These are phyloP conservation scores for Carex kokanica DNA, from an alignment of 176 grass and related monocot genomes.

Conservation along the genomic window DNA sequence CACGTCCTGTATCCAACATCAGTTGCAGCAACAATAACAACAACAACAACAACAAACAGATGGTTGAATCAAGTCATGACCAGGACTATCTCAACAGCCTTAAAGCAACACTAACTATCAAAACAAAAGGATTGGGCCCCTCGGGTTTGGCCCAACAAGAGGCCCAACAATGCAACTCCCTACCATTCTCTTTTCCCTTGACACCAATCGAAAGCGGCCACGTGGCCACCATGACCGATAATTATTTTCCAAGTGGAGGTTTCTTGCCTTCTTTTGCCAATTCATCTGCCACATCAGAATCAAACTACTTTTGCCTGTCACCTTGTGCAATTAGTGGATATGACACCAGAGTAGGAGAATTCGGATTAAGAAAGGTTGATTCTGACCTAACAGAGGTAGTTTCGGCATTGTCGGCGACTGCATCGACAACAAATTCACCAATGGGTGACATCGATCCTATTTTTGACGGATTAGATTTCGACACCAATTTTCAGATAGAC, in stretches of 20 bases:
- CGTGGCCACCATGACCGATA: background rate
- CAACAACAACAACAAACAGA: background rate
- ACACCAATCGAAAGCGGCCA: slow-evolving; percentile 19
- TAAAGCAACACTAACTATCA: slow-evolving; percentile 40
- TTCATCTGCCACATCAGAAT: slow-evolving; percentile 53
- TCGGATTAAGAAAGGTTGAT: slow-evolving; percentile 19
- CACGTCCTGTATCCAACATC: background rate
- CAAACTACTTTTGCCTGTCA: slow-evolving; percentile 27
- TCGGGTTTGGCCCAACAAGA: background rate
- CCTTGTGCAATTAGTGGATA: slow-evolving; percentile 29
- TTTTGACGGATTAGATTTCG: slow-evolving; percentile 38
- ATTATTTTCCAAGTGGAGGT: background rate
- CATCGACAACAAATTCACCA: slow-evolving; percentile 10
- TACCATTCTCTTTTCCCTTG: slow-evolving; percentile 38
- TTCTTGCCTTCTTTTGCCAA: slow-evolving; percentile 36
- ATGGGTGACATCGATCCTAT: slow-evolving; percentile 20
- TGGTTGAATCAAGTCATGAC: slow-evolving; percentile 1
- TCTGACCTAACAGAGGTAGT: slow-evolving; percentile 47
- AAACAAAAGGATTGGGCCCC: slow-evolving; percentile 24
- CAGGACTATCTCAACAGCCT: slow-evolving; percentile 44
- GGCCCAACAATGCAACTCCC: background rate
- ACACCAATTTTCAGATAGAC: slow-evolving; percentile 25
- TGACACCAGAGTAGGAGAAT: background rate
- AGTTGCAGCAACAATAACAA: background rate
- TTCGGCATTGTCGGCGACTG: slow-evolving; percentile 26